phyloP scores from a whole-genome alignment of 2,329 filamentous ascomycete species.

The Fusarium dimerum region DNA sequence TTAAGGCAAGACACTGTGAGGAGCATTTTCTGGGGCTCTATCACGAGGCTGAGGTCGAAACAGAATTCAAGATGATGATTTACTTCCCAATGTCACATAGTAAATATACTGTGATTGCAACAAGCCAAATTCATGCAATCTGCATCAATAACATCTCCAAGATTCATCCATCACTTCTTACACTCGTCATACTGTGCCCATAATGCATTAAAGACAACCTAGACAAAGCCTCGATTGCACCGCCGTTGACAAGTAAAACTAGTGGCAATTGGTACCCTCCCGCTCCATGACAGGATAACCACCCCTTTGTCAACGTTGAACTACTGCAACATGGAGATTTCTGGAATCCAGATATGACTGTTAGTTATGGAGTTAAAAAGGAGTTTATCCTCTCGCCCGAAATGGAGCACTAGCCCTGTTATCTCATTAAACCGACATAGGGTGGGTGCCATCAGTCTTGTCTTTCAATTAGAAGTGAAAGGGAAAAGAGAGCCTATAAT shows the following conservation, averaged over 20 bases:
- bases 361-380: neutral
- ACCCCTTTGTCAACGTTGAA: too few relatives aligned
- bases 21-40: neutral
- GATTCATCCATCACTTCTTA: neutral
- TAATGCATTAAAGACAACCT: neutral
- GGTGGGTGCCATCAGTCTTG: constrained; percentile 2
- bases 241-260: neutral
- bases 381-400: constrained; percentile 2
- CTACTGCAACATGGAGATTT: too few relatives aligned
- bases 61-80: neutral
- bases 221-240: neutral
- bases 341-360: too few relatives aligned
- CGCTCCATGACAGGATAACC: too few relatives aligned
- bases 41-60: neutral
- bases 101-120: neutral
- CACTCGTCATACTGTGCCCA: neutral
- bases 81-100: neutral
- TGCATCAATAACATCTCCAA: neutral
- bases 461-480: neutral
- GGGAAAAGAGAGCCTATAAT: neutral
- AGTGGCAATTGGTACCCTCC: neutral
- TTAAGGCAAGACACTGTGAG: neutral
- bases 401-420: neutral
- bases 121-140: neutral
- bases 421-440: neutral